Evolutionary conservation across 257 asterid species (phyloP), one percentile per base, ranked within the genome.

Genomic region (Nicotiana attenuata): DNA sequence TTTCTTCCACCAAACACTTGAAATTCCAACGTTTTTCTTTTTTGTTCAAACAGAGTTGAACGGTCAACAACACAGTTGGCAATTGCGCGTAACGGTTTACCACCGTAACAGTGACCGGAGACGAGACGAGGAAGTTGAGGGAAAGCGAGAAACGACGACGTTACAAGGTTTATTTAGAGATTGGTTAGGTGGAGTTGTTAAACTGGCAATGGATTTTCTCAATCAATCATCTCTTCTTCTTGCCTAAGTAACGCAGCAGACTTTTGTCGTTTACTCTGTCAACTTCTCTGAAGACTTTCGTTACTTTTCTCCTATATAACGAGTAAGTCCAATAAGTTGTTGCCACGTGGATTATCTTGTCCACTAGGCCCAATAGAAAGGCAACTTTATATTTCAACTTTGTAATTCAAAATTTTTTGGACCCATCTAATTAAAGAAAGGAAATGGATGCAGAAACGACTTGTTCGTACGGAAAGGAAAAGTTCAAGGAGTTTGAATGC

Each of bases 221-320:
- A 65, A 24, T 22, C 78, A 45, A 41, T 50, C 20, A 6, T 65
- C 24, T 65, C 47, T 29, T 26, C 47, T 7, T 57, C 24, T 24
- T 16, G 11, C 0, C 9, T 15, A 26, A 24, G 68, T 22, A 63
- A 64, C 69, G 28, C n/a, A 64, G 15, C 5, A 13, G 79, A 47
- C 80, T 47, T 73, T 16, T 75, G 63, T 75, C 63, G 63, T 24
- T 75, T 75, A 75, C 45, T 50, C 16, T 26, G 63, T 75, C 77
- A n/a, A 67, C 11, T 38, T 69, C 61, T 15, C 38, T 38, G 26
- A 66, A 29, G 22, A 31, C 2, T 66, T 9, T 3, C 1, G 3
- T 55, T 15, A 55, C 6, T 13, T 50, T 50, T 10, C 56, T 2
- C 17, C 15, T 50, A 50, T 5, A 5, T 10, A 50, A 50, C 16